Evolutionary conservation across 208 protist genomes (phyloP).

Genomic region (Leishmania gerbilli): DNA sequence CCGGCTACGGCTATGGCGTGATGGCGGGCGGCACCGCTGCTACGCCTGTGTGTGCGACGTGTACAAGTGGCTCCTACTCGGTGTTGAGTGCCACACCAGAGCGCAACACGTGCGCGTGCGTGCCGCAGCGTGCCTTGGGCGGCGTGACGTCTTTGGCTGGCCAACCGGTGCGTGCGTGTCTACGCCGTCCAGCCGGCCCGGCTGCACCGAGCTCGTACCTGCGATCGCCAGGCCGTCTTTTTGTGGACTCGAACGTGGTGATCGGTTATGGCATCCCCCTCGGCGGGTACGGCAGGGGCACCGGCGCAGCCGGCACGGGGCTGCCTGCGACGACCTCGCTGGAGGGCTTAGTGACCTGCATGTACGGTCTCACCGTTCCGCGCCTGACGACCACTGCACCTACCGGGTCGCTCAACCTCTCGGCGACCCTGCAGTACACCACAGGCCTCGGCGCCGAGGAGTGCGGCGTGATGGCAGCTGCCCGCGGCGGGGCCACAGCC

Average conservation of each 20-base stretch:
- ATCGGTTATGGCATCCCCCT: conserved; percentile 6
- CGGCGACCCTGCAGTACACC: conserved; percentile 19
- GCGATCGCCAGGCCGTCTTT: conserved; percentile 1
- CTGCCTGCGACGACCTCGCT: conserved; percentile 8
- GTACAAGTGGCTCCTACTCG: conserved; percentile 14
- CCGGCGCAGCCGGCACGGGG: background rate
- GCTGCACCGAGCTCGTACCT: background rate
- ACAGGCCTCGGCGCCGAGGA: conserved; percentile 24
- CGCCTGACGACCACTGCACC: background rate
- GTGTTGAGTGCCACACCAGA: conserved; percentile 18
- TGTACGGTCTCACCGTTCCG: conserved; percentile 19
- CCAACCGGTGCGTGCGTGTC: background rate
- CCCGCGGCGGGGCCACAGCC: background rate
- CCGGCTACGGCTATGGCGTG: conserved; percentile 7
- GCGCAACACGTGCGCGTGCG: conserved; percentile 18
- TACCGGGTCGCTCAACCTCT: background rate
- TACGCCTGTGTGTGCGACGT: background rate
- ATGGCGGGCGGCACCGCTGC: background rate
- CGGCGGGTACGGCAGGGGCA: conserved; percentile 17
- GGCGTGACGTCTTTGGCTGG: background rate
- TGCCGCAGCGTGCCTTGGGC: conserved; percentile 16
- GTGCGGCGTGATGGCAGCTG: conserved; percentile 16
- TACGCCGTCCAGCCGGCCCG: background rate
- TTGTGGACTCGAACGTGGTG: conserved; percentile 9
- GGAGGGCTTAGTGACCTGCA: conserved; percentile 3